Conservation (phyloP, 75 land plant species). For the Adiantum capillusveneris region DNA sequence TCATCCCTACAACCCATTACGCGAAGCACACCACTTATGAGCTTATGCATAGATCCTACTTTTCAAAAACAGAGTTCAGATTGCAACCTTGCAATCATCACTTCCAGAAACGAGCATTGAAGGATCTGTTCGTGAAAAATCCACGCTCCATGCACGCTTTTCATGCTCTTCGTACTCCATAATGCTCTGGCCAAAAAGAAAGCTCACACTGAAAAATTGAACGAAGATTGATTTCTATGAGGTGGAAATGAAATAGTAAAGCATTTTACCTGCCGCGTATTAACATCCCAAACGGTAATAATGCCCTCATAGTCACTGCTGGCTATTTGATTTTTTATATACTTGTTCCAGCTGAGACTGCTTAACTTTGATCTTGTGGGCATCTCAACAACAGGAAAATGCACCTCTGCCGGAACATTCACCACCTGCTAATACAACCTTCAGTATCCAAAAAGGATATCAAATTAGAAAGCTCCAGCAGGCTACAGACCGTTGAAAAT, state of each 20-base stretch:
- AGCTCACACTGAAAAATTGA: too few relatives aligned
- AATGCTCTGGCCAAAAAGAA: slow-evolving; percentile 41
- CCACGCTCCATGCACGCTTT: slow-evolving; percentile 99
- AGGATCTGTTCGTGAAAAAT: slow-evolving; percentile 91
- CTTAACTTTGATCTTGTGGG: slow-evolving; percentile 88
- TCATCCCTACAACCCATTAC: too few relatives aligned
- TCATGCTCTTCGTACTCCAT: slow-evolving; percentile 99
- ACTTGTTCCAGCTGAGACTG: slow-evolving; percentile 96
- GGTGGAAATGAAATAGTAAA: too few relatives aligned
- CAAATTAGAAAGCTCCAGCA: not conserved
- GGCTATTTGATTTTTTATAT: slow-evolving; percentile 71
- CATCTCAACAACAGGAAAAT: slow-evolving; percentile 97
- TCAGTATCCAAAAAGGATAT: too few relatives aligned
- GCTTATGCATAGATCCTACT: too few relatives aligned
- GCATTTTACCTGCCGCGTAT: slow-evolving; percentile 68
- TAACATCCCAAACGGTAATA: slow-evolving; percentile 98
- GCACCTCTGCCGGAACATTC: slow-evolving; percentile 84
- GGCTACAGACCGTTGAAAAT: slow-evolving; percentile 68
- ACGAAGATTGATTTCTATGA: too few relatives aligned
- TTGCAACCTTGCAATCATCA: slow-evolving; percentile 98
- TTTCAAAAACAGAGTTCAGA: too few relatives aligned
- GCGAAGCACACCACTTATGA: too few relatives aligned
- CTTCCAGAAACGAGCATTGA: slow-evolving; percentile 96
- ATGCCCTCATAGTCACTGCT: slow-evolving; percentile 99
- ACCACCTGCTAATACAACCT: slow-evolving; percentile 50